Evolutionary conservation across 192 early-diverging fungal species (phyloP).

Genomic region (Gonapodya prolifera): DNA sequence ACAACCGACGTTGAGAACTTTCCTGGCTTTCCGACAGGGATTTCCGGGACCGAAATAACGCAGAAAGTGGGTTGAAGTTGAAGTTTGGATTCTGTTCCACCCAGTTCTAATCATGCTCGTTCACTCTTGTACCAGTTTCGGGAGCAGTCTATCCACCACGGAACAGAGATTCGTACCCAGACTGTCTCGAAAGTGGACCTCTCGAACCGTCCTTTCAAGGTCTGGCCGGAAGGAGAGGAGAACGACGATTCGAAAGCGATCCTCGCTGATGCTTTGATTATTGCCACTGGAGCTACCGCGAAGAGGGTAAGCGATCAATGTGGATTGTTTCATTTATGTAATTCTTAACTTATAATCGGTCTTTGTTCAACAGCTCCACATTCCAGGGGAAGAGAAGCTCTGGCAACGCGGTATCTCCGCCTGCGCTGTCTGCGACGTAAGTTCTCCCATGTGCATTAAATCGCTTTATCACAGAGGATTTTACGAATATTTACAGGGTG

Average conservation of each 20-base stretch:
- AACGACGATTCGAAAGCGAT: slow-evolving; percentile 53
- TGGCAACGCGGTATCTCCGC: slow-evolving; percentile 99
- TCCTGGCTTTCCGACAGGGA: slow-evolving; percentile 89
- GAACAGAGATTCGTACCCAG: slow-evolving; percentile 79
- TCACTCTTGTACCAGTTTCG: background rate
- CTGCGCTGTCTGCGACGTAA: slow-evolving; percentile 98
- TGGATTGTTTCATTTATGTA: slow-evolving; percentile 1
- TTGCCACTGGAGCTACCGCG: slow-evolving; percentile 98
- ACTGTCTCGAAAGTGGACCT: slow-evolving; percentile 83
- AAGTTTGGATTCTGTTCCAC: too few species aligned
- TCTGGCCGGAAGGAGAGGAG: slow-evolving; percentile 76
- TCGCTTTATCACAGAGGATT: background rate
- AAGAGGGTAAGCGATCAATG: slow-evolving; percentile 44
- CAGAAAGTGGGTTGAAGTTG: slow-evolving; percentile 57
- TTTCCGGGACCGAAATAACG: slow-evolving; percentile 76
- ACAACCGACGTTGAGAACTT: slow-evolving; percentile 95
- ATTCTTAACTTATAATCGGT: background rate
- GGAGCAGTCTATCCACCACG: slow-evolving; percentile 70
- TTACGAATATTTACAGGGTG: background rate
- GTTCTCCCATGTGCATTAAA: slow-evolving; percentile 66
- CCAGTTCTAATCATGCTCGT: background rate
- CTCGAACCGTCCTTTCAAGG: slow-evolving; percentile 63
- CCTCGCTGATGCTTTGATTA: slow-evolving; percentile 70
- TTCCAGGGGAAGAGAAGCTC: slow-evolving; percentile 81
- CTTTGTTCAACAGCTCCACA: slow-evolving; percentile 32